Evolutionary conservation across 2,329 filamentous ascomycete genomes (phyloP).

Genomic region (Magnaporthiopsis rhizophila): DNA sequence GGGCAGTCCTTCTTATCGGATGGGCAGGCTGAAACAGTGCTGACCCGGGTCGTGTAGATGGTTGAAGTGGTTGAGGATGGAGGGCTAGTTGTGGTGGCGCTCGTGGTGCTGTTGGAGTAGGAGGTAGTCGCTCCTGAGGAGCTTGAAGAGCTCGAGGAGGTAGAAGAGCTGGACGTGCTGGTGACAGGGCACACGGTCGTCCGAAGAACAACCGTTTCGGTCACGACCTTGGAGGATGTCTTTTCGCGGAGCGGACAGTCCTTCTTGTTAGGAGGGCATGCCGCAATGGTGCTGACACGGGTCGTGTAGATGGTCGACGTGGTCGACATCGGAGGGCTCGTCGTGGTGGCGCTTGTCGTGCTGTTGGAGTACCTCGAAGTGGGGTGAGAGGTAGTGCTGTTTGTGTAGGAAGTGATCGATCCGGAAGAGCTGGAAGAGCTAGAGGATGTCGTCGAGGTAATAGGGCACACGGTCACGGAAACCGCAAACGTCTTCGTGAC

Average conservation of each 20-base stretch:
- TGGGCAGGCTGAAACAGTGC: constrained; percentile 3
- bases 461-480: neutral
- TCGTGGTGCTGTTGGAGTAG: neutral
- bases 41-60: constrained; percentile 1
- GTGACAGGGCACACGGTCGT: neutral
- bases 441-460: neutral
- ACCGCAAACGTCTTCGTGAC: constrained; percentile 6
- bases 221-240: neutral
- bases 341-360: neutral
- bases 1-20: neutral
- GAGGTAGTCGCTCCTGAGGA: neutral
- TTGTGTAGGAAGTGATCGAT: neutral
- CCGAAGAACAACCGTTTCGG: neutral
- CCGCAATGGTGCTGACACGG: constrained; percentile 1
- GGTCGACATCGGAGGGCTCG: neutral
- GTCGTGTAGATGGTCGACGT: constrained; percentile 5
- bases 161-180: neutral
- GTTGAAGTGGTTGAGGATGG: neutral
- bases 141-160: neutral
- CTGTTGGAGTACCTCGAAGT: neutral
- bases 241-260: neutral
- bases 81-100: neutral
- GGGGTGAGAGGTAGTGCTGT: neutral
- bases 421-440: neutral
- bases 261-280: constrained; percentile 1